These are phyloP conservation scores for Ilyonectria mors-panacis DNA, from an alignment of 2,329 filamentous ascomycete species.

Conservation along the genomic window DNA sequence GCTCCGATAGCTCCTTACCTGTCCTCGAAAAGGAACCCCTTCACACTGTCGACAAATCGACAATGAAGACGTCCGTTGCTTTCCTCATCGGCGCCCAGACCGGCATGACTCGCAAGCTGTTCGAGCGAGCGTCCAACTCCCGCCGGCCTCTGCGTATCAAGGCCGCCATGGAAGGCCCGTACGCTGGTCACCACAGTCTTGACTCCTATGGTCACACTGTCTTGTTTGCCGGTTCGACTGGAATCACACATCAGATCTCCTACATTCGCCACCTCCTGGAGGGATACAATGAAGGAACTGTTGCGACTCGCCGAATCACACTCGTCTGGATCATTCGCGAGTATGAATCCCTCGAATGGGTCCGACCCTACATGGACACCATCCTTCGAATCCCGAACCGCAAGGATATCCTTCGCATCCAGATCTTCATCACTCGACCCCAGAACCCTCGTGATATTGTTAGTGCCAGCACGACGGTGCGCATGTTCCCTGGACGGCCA, in stretches of 20 bases:
- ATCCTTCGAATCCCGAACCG: conserved; percentile 85
- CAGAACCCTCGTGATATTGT: conserved; percentile 86
- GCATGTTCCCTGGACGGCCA: conserved; percentile 92
- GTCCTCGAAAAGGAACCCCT: conserved; percentile 59
- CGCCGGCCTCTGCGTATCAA: conserved; percentile 71
- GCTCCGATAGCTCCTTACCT: conserved; percentile 57
- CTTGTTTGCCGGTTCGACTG: conserved; percentile 92
- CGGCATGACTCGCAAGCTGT: conserved; percentile 89
- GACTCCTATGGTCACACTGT: conserved; percentile 94
- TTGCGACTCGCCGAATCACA: conserved; percentile 85
- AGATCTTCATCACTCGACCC: conserved; percentile 92
- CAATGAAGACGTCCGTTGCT: conserved; percentile 73
- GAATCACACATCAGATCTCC: conserved; percentile 95
- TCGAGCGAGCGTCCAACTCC: conserved; percentile 74
- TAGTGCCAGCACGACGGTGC: conserved; percentile 83
- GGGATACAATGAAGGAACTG: conserved; percentile 77
- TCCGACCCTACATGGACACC: conserved; percentile 85
- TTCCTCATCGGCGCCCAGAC: conserved; percentile 91
- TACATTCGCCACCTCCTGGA: conserved; percentile 85
- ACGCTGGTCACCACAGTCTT: conserved; percentile 85
- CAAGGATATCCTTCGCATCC: conserved; percentile 85
- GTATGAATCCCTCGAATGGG: conserved; percentile 92
- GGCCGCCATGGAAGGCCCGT: conserved; percentile 91
- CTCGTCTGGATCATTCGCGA: conserved; percentile 95
- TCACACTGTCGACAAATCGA: conserved; percentile 57